Evolutionary conservation across 1,284 basidiomycete species (phyloP), one percentile per base, ranked within the genome.

Genomic region (Anthracocystis panici-leucophaei): DNA sequence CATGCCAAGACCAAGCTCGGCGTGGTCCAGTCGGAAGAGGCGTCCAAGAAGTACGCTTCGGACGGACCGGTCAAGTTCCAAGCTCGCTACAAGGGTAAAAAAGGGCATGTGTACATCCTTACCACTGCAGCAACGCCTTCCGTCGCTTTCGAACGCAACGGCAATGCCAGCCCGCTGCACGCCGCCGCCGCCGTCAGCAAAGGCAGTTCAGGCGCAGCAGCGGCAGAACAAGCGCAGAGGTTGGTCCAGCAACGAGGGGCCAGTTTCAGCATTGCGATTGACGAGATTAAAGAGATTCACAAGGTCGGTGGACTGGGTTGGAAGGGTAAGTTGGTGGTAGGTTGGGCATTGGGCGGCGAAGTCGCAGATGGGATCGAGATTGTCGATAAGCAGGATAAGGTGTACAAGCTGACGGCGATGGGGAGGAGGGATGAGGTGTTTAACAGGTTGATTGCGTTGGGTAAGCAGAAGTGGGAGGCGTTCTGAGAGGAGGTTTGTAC

Each of bases 221-320:
- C 71, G 14, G 75, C 65, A 2, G 74, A 82, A 48, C 60, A 29
- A 12, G 78, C 78, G 3, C 59, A 62, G 49, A 54, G 57, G 27
- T 31, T 75, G 38, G 64, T 64, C 3, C 55, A 63, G 42, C 66
- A 70, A 18, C 53, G 49, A 8, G 49, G 49, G 0, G 70, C 82
- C 0, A 64, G 62, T 18, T 85, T 84, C 42, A 60, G 72, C 8
- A 70, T 85, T 27, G 75, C 77, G 6, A 70, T 85, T 35, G 75
- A 82, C n/a, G 83, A 85, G 27, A 84, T 85, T 44, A 63, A 62
- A 27, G 80, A 80, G 52, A 59, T 85, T 8, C 70, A 73, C 65
- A 85, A 85, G 64, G 60, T 84, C 7, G 84, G 84, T 16, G 84
- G 84, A 2, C 57, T 85, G 23, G 84, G 84, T 6, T 85, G 80